Conservation (phyloP, 2,329 filamentous ascomycete genomes). For the Trichoderma sp. region DNA sequence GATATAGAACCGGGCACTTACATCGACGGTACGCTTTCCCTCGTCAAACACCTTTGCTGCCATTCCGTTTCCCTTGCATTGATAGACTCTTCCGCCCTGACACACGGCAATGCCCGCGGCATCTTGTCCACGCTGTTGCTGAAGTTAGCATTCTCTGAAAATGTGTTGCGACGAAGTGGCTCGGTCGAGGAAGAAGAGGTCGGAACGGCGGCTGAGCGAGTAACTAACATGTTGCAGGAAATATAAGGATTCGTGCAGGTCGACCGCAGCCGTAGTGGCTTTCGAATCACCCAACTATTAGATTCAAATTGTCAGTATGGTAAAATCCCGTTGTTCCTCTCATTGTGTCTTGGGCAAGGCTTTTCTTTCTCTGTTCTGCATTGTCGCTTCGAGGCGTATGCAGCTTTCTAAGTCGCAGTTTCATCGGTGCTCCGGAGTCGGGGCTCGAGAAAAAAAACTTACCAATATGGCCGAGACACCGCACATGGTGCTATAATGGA, state of each 20-base stretch:
- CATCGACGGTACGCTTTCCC: not conserved
- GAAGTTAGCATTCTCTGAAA: not conserved
- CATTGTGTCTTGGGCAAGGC: not conserved
- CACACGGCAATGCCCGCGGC: constrained; percentile 82
- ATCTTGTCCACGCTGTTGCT: constrained; percentile 36
- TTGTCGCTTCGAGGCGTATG: not conserved
- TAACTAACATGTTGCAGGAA: constrained; percentile 23
- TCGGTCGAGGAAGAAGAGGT: not conserved
- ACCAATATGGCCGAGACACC: not conserved
- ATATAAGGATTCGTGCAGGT: constrained; percentile 11
- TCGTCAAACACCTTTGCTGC: constrained; percentile 45
- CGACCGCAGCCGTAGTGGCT: constrained; percentile 24
- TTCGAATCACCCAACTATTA: constrained; percentile 14
- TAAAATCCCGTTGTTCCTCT: not conserved
- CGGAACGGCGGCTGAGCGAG: not conserved
- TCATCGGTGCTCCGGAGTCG: not conserved
- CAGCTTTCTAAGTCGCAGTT: not conserved
- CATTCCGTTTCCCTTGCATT: constrained; percentile 90
- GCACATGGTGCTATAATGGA: not conserved
- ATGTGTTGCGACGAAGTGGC: not conserved
- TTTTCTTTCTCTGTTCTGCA: not conserved
- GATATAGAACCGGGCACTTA: not conserved
- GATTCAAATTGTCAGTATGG: not conserved
- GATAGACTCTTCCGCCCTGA: constrained; percentile 79
- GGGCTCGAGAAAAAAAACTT: not conserved